These are phyloP conservation scores for Hypoxylon sp. DNA, from an alignment of 2,329 filamentous ascomycete genomes.

Conservation along the genomic window DNA sequence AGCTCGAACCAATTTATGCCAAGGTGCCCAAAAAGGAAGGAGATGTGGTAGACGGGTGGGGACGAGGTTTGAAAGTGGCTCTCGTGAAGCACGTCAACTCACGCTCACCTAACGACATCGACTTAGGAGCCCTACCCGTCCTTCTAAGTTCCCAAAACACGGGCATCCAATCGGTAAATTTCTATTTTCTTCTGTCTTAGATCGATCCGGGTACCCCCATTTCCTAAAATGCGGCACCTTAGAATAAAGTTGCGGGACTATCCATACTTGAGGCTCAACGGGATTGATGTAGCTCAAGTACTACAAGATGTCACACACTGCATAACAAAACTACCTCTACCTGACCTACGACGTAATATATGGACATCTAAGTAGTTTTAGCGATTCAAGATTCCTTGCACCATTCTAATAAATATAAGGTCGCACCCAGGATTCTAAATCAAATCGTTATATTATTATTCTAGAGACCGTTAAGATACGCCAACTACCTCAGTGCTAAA, in stretches of 20 bases:
- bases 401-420: background rate
- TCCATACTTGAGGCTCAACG: slow-evolving; percentile 39
- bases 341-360: background rate
- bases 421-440: background rate
- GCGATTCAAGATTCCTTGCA: background rate
- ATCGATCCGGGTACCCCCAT: slow-evolving; percentile 28
- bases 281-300: background rate
- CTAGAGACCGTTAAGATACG: slow-evolving; percentile 25
- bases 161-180: slow-evolving; percentile 25
- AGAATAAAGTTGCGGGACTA: slow-evolving; percentile 25
- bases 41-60: slow-evolving; percentile 25
- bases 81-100: slow-evolving; percentile 42
- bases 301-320: background rate
- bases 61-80: slow-evolving; percentile 23
- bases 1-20: slow-evolving; percentile 1
- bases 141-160: background rate
- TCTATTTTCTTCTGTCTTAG: slow-evolving; percentile 8
- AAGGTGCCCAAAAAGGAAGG: slow-evolving; percentile 24
- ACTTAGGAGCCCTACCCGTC: slow-evolving; percentile 12
- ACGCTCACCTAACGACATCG: slow-evolving; percentile 33
- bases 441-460: slow-evolving; percentile 38
- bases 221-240: slow-evolving; percentile 1
- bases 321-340: too few species aligned
- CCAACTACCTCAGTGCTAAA: slow-evolving; percentile 14
- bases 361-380: background rate